Evolutionary conservation across 2,329 filamentous ascomycete genomes (phyloP).

Genomic region (Zasmidium citrigriseum): DNA sequence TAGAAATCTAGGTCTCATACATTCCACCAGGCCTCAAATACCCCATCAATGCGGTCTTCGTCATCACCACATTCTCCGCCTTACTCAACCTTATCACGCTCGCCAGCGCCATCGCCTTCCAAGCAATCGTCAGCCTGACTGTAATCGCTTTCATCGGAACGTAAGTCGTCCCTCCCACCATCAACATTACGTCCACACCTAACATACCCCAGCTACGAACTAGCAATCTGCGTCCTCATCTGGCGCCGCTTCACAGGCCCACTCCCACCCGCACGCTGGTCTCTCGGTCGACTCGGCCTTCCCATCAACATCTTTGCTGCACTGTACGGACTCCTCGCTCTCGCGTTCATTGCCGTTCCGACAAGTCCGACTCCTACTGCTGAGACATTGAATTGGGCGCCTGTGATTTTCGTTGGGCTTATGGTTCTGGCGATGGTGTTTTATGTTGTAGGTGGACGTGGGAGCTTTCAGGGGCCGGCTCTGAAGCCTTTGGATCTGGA

Average conservation of each 20-base stretch:
- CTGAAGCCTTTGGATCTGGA: neutral
- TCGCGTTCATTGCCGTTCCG: slow-evolving; percentile 5
- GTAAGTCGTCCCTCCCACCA: neutral
- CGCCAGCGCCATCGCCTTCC: slow-evolving; percentile 53
- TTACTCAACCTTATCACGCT: slow-evolving; percentile 54
- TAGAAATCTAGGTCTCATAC: neutral
- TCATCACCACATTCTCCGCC: slow-evolving; percentile 4
- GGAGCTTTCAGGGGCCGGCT: neutral
- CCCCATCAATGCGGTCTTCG: slow-evolving; percentile 11
- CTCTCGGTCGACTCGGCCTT: slow-evolving; percentile 13
- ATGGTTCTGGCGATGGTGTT: slow-evolving; percentile 3
- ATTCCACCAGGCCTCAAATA: slow-evolving; percentile 5
- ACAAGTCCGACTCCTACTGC: neutral
- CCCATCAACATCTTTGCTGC: slow-evolving; percentile 10
- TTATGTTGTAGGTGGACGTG: neutral
- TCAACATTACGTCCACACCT: too few species aligned
- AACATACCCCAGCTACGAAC: slow-evolving; percentile 36
- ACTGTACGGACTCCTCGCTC: neutral
- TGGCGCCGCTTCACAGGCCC: slow-evolving; percentile 15
- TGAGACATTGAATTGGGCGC: slow-evolving; percentile 8
- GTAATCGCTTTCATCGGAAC: slow-evolving; percentile 54
- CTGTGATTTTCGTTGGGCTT: slow-evolving; percentile 3
- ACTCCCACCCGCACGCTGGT: slow-evolving; percentile 18
- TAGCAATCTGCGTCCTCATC: slow-evolving; percentile 8
- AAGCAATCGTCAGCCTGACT: slow-evolving; percentile 54